Evolutionary conservation across 2,329 filamentous ascomycete genomes (phyloP).

Genomic region (Herpotrichia juniperi): DNA sequence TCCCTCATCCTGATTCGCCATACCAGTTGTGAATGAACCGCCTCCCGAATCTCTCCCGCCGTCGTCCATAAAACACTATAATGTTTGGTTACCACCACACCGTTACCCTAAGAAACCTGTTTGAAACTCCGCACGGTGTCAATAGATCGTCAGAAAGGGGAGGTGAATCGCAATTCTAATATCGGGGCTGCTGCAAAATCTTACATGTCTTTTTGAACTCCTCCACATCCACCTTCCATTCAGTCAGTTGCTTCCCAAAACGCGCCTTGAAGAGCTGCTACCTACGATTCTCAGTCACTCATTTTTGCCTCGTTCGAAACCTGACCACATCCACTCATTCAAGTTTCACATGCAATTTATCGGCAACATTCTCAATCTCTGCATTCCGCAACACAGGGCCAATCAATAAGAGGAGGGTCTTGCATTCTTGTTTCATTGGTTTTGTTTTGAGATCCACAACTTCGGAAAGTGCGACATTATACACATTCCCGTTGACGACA

Average conservation of each 20-base stretch:
- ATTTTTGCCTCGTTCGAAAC: neutral
- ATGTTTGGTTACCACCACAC: constrained; percentile 5
- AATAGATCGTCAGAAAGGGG: neutral
- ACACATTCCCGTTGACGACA: neutral
- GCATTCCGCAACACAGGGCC: neutral
- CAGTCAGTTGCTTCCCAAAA: neutral
- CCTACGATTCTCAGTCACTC: constrained; percentile 3
- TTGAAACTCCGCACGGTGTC: constrained; percentile 3
- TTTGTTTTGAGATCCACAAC: neutral
- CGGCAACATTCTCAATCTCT: neutral
- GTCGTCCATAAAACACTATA: constrained; percentile 4
- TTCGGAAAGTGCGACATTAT: neutral
- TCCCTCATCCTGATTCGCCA: neutral
- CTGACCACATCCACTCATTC: neutral
- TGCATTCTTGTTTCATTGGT: constrained; percentile 1
- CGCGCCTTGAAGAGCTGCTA: constrained; percentile 19
- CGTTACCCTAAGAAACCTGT: constrained; percentile 6
- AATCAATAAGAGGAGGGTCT: neutral
- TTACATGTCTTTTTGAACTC: neutral
- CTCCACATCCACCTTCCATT: neutral
- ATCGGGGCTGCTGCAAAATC: neutral
- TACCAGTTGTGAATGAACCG: neutral
- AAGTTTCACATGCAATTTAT: neutral
- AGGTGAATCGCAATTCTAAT: neutral
- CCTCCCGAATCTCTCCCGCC: neutral